Percentiles rank a stretch among this genome's conserved stretches.
These are phyloP conservation scores for Huiozyma naganishii DNA, from an alignment of 805 yeast species.

Conservation along the genomic window DNA sequence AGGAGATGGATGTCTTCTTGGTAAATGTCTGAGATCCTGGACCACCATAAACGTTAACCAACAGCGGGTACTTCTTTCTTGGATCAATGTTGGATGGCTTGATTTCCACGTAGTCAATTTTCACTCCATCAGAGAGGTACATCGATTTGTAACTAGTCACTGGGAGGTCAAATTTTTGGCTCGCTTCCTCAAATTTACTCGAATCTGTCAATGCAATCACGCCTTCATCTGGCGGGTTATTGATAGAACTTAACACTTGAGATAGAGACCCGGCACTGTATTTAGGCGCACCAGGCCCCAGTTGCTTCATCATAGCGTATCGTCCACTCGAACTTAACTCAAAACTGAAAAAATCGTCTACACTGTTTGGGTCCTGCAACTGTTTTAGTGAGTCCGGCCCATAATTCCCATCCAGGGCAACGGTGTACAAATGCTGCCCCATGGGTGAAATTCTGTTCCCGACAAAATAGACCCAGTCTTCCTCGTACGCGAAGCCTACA, in stretches of 20 bases:
- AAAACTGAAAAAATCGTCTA: slow-evolving; percentile 32
- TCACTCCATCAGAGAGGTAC: slow-evolving; percentile 30
- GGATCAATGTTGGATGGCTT: slow-evolving; percentile 47
- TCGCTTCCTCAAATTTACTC: slow-evolving; percentile 5
- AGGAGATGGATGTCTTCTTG: slow-evolving; percentile 37
- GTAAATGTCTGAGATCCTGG: slow-evolving; percentile 62
- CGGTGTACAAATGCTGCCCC: slow-evolving; percentile 50
- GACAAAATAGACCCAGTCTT: slow-evolving; percentile 40
- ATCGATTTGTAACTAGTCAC: slow-evolving; percentile 30
- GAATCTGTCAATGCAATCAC: slow-evolving; percentile 11
- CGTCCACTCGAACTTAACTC: slow-evolving; percentile 47
- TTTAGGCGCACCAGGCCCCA: slow-evolving; percentile 20
- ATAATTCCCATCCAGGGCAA: slow-evolving; percentile 26
- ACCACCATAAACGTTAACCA: slow-evolving; percentile 68
- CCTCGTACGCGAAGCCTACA: slow-evolving; percentile 37
- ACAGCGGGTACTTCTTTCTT: slow-evolving; percentile 42
- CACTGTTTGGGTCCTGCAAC: slow-evolving; percentile 14
- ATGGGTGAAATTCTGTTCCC: slow-evolving; percentile 38
- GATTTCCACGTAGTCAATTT: slow-evolving; percentile 47
- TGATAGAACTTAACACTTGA: slow-evolving; percentile 7
- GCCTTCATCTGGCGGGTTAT: slow-evolving; percentile 7
- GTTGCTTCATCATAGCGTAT: slow-evolving; percentile 24
- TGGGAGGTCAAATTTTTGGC: slow-evolving; percentile 39
- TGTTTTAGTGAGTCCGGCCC: slow-evolving; percentile 5
- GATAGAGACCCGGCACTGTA: slow-evolving; percentile 18